phyloP scores from a whole-genome alignment of 345 rosid species.

The Reutealis trisperma region DNA sequence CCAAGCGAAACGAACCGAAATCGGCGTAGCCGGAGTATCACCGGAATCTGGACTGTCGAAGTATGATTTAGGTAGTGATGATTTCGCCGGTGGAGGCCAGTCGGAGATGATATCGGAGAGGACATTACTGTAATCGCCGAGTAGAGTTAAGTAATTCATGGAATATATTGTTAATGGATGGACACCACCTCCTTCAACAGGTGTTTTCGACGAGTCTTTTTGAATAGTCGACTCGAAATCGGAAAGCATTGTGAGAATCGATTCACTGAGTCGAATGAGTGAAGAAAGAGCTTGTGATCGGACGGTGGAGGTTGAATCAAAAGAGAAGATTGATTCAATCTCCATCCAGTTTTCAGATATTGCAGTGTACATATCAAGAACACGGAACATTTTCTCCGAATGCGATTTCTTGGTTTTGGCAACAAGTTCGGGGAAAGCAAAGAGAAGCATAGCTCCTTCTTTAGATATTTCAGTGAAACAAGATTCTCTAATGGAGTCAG shows the following conservation, averaged over 20 bases:
- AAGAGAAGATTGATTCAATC: constrained; percentile 28
- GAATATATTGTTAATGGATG: constrained; percentile 24
- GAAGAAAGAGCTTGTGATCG: constrained; percentile 29
- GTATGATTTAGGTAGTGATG: constrained; percentile 19
- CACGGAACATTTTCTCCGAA: constrained; percentile 22
- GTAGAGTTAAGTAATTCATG: constrained; percentile 25
- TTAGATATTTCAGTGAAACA: constrained; percentile 25
- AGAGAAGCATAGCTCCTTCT: constrained; percentile 23
- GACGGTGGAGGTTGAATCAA: constrained; percentile 21
- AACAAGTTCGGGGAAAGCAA: constrained; percentile 24
- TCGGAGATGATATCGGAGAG: constrained; percentile 31
- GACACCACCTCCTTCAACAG: constrained; percentile 13
- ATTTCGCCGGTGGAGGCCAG: constrained; percentile 12
- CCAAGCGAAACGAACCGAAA: constrained; percentile 26
- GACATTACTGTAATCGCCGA: constrained; percentile 23
- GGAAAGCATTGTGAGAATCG: constrained; percentile 7
- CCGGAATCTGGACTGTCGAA: constrained; percentile 19
- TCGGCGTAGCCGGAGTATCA: constrained; percentile 16
- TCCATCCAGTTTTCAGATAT: constrained; percentile 28
- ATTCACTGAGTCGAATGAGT: constrained; percentile 21
- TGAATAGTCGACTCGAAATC: constrained; percentile 18
- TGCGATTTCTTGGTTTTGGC: constrained; percentile 20
- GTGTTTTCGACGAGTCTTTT: constrained; percentile 21
- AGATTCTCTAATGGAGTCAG: constrained; percentile 31
- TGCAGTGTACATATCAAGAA: constrained; percentile 24